Base-by-base conservation (phyloP, 768 basidiomycete species). In the Omphalotus guepiniiformis region DNA sequence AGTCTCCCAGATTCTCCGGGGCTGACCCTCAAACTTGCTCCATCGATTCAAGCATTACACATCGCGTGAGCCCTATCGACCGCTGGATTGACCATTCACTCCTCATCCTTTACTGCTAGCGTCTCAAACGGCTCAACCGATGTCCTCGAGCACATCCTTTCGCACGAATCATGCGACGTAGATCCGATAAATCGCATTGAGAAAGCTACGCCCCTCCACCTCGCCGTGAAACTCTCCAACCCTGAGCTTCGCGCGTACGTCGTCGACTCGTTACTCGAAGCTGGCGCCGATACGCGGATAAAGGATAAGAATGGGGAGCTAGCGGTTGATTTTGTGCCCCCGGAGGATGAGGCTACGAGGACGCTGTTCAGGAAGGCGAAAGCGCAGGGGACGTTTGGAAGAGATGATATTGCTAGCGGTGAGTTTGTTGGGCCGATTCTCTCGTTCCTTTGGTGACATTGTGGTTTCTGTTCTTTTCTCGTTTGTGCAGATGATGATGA, bases 211-310 rank as follows among this genome's bases (percentile, higher is more conserved):
- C 91, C 91, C 3, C 70, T 93, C 13, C 90, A 92, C 62, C 74
- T 89, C 21, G 89, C 88, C 6, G 63, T 85, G 6, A 64, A 67
- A 52, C 62, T 86, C 36, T 68, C 78, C 27, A 72, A 85, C 51
- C 62, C 61, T 2, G 84, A 80, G 23, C 60, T 81, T 18, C 65
- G 87, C 38, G 58, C 63, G 39, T 65, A 70, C 39, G 69, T 88
- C 6, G 77, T 85, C 35, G 71, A 77, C 55, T 81, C 75, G 51
- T 63, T 93, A 49, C 65, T 92, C 3, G 90, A 93, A 1, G 89
- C 89, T 0, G 89, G 90, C 3, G 87, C 88, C 1, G 79, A 89
- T 64, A 79, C 75, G 55, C 90, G 88, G 49, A 80, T 90, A 60
- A 81, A 79, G 58, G 81, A 92, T 65, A 85, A 83, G 69, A 71